Percentiles rank a stretch among this genome's conserved stretches.
These are phyloP conservation scores for Aechmea fasciata DNA, from an alignment of 176 grass and related monocot species.

Conservation along the genomic window DNA sequence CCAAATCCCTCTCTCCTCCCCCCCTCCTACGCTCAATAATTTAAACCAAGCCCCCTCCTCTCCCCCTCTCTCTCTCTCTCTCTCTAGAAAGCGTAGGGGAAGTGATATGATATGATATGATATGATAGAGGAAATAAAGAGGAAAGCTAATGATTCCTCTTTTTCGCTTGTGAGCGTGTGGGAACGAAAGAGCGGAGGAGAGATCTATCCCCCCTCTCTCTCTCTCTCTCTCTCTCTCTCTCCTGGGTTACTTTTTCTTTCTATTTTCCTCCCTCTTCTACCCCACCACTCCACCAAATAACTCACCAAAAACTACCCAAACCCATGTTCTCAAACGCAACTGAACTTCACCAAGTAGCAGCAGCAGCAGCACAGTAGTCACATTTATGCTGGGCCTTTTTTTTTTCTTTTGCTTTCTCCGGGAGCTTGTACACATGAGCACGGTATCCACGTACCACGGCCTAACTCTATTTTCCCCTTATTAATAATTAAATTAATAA, in stretches of 20 bases:
- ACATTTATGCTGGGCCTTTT: too few species aligned
- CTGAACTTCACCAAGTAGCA: too few species aligned
- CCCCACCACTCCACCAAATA: too few species aligned
- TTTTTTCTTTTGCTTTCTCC: too few species aligned
- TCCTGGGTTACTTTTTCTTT: too few species aligned
- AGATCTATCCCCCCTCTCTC: slow-evolving; percentile 8
- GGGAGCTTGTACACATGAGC: neutral
- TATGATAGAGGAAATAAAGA: neutral
- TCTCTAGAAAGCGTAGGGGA: neutral
- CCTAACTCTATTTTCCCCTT: neutral
- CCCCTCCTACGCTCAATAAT: neutral
- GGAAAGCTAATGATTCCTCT: neutral
- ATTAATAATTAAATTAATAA: too few species aligned
- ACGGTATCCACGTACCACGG: slow-evolving; percentile 7
- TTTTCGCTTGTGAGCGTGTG: neutral
- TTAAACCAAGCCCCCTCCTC: neutral
- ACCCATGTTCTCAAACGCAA: too few species aligned
- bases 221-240: neutral
- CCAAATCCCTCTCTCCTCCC: neutral
- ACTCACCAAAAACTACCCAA: too few species aligned
- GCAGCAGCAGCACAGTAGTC: too few species aligned
- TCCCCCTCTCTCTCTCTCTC: too few species aligned
- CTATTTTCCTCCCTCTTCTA: too few species aligned
- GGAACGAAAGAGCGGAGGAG: slow-evolving; percentile 6
- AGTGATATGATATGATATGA: slow-evolving; percentile 2